Base-by-base conservation (phyloP, 306 rosid genomes). In the Heteromeles arbutifolia region DNA sequence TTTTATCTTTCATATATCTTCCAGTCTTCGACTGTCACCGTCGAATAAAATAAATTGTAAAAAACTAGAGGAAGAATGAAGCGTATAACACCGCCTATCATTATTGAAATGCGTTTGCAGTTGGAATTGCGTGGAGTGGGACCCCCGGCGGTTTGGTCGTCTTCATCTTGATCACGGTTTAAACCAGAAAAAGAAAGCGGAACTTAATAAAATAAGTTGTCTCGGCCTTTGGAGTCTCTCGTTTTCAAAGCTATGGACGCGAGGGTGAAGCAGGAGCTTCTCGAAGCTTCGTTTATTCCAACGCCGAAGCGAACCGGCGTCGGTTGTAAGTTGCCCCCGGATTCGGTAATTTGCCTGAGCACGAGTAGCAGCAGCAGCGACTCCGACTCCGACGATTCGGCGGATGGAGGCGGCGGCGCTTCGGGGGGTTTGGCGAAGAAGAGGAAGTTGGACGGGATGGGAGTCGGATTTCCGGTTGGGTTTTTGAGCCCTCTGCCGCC, bases 401-500 rank as follows among this genome's bases (percentile, higher is more conserved):
- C 3, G 22, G 21, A 2, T 9, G 58, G 25, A 8, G 21, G 15
- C 61, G 70, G 53, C 15, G 61, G n/a, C 5, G 78, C 29, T 73
- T 73, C 62, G 45, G 86, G 82, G 21, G 78, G 74, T 39, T 73
- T 77, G 12, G 14, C 67, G 14, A 82, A 79, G 85, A 87, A 69
- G 85, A 75, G 86, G 63, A 90, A 66, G 82, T 77, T 70, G 29
- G 72, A 57, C 9, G 86, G 80, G 11, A 37, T 22, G 13, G 91
- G 87, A 19, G 84, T 65, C 13, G 74, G 79, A 78, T 73, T 89
- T 45, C 97, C 99, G 17, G 71, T 80, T 3, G 93, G 90, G 6
- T 84, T 90, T 68, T 79, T 84, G 26, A 76, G 77, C 11, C 86
- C 85, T 62, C 80, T 75, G 9, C 74, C 75, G 28, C 77, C 80